These are phyloP conservation scores for Metarhizium sp. DNA, from an alignment of 2,329 filamentous ascomycete species.

Conservation along the genomic window DNA sequence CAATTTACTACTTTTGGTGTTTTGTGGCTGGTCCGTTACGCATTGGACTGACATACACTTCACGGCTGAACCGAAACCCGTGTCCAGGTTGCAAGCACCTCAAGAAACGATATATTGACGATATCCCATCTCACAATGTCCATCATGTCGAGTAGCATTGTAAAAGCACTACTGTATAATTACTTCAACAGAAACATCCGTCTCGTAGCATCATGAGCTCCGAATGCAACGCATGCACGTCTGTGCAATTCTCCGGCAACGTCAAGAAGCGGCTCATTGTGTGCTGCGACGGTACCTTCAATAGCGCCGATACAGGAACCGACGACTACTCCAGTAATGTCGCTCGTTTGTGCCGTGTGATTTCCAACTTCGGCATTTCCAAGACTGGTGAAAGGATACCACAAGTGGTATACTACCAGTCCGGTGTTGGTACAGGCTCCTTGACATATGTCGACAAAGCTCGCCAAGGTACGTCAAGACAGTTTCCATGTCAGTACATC, in stretches of 20 bases:
- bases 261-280: conserved; percentile 8
- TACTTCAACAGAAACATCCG: no score
- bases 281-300: conserved; percentile 29
- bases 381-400: conserved; percentile 19
- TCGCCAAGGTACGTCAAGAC: not conserved
- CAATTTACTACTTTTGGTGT: no score
- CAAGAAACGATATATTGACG: no score
- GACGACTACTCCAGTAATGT: conserved; percentile 23
- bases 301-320: conserved; percentile 15
- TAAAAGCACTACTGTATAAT: no score
- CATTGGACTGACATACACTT: no score
- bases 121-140: no score
- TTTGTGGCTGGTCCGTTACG: no score
- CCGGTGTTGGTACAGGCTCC: conserved; percentile 20
- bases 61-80: no score
- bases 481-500: not conserved
- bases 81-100: no score
- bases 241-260: not conserved
- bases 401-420: conserved; percentile 28
- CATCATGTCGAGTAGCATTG: no score
- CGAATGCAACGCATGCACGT: not conserved
- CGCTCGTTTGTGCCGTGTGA: conserved; percentile 20
- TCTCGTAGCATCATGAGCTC: not conserved
- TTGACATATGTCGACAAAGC: not conserved
- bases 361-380: conserved; percentile 15